A percentile compares a stretch with the other conserved stretches of the same genome.
These are phyloP conservation scores for Polyporus tsugae DNA, from an alignment of 1,284 basidiomycete genomes.

Conservation along the genomic window DNA sequence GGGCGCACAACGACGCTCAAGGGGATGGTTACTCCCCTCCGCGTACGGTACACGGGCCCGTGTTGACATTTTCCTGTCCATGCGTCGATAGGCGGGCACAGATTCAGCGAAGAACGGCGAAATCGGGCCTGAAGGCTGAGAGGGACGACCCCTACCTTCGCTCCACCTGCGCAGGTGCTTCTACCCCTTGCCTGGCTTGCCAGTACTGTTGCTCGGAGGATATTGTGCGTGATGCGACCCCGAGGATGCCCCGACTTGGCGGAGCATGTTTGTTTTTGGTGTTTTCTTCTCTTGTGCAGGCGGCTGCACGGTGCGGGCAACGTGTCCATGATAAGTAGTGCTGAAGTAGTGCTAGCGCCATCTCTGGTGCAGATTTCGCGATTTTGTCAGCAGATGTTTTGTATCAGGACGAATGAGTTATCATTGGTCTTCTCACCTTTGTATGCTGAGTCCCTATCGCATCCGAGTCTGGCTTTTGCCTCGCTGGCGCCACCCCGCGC, in stretches of 20 bases:
- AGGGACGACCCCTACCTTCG: neutral
- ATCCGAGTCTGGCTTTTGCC: neutral
- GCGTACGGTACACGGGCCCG: neutral
- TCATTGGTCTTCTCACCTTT: conserved; percentile 3
- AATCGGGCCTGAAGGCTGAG: conserved; percentile 3
- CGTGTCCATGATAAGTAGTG: neutral
- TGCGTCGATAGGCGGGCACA: neutral
- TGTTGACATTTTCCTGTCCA: neutral
- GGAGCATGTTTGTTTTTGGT: neutral
- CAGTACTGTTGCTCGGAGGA: neutral
- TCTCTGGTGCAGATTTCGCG: neutral
- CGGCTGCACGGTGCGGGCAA: neutral
- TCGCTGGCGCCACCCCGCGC: too few species aligned
- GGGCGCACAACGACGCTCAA: neutral
- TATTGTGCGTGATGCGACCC: neutral
- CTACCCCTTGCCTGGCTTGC: neutral
- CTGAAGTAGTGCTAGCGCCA: neutral
- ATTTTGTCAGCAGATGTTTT: neutral
- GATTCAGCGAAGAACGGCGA: conserved; percentile 3
- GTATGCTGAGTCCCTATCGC: neutral
- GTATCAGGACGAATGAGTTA: neutral
- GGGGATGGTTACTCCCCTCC: neutral
- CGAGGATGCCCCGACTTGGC: conserved; percentile 4
- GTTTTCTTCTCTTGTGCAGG: neutral
- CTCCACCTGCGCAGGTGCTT: neutral